Conservation (phyloP, 305 asterid species). For the Andrographis paniculata region DNA sequence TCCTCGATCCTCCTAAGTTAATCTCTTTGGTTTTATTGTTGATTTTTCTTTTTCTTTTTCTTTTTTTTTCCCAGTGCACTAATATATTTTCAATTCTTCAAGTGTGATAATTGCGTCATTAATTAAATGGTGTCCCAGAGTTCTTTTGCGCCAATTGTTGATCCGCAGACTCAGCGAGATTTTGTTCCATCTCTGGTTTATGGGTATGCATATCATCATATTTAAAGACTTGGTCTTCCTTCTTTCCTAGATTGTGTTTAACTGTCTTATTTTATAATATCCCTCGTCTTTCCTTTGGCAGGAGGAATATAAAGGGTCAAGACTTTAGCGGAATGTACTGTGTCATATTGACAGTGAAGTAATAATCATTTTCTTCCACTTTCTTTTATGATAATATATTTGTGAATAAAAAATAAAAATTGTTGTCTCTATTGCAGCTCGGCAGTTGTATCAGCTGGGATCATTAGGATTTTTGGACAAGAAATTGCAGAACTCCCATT, state of each 20-base stretch:
- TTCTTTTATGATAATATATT: slow-evolving; percentile 9
- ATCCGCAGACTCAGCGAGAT: slow-evolving; percentile 90
- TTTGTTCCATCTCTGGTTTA: slow-evolving; percentile 94
- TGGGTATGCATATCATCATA: slow-evolving; percentile 48
- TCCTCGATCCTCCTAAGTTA: no score
- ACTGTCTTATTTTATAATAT: background rate
- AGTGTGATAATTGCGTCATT: no score
- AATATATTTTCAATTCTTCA: no score
- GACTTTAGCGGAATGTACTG: slow-evolving; percentile 96
- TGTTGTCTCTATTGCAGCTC: slow-evolving; percentile 56
- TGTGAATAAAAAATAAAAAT: slow-evolving; percentile 13
- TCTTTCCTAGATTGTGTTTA: slow-evolving; percentile 14
- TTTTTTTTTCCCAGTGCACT: no score
- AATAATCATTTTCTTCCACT: slow-evolving; percentile 17
- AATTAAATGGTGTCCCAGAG: slow-evolving; percentile 48
- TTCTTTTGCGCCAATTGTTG: slow-evolving; percentile 88
- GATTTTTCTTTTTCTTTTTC: slow-evolving; percentile 5
- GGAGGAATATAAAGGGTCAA: slow-evolving; percentile 94
- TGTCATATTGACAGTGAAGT: slow-evolving; percentile 87
- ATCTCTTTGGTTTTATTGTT: background rate
- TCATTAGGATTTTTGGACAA: slow-evolving; percentile 85
- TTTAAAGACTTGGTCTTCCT: slow-evolving; percentile 13
- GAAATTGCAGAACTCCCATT: slow-evolving; percentile 91
- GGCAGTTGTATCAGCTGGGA: slow-evolving; percentile 85
- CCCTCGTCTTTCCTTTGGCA: slow-evolving; percentile 10